Evolutionary conservation across 2,329 filamentous ascomycete species (phyloP).

Genomic region (Alternaria brassicae): DNA sequence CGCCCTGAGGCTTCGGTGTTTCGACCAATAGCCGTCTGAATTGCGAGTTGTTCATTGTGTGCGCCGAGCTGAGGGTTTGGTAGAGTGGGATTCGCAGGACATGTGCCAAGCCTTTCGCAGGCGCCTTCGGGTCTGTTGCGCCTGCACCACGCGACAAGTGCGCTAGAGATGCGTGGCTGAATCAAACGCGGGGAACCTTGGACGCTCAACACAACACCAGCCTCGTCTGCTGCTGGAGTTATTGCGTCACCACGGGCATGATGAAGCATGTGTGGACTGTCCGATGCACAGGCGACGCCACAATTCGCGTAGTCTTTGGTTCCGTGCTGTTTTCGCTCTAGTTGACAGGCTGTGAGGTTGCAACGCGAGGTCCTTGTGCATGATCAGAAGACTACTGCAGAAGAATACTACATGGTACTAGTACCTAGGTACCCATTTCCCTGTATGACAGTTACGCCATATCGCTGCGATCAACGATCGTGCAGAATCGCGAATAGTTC

Average conservation of each 20-base stretch:
- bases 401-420: too few species aligned
- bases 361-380: not conserved
- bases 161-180: conserved; percentile 5
- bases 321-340: not conserved
- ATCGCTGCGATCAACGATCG: not conserved
- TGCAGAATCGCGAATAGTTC: not conserved
- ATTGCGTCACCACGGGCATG: not conserved
- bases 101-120: conserved; percentile 9
- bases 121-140: conserved; percentile 7
- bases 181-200: conserved; percentile 15
- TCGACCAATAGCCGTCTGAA: conserved; percentile 77
- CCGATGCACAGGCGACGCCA: not conserved
- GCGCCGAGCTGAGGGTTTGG: conserved; percentile 4
- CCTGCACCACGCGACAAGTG: conserved; percentile 2
- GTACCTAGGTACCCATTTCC: not conserved
- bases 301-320: not conserved
- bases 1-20: conserved; percentile 52
- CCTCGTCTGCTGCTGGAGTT: not conserved
- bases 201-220: conserved; percentile 3
- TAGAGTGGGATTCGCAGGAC: conserved; percentile 10
- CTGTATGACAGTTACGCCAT: conserved; percentile 1
- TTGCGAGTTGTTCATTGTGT: conserved; percentile 89
- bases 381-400: conserved; percentile 1
- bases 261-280: not conserved
- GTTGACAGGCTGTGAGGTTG: not conserved